These are phyloP conservation scores for Aspergillus persii DNA, from an alignment of 2,329 filamentous ascomycete genomes.

Conservation along the genomic window DNA sequence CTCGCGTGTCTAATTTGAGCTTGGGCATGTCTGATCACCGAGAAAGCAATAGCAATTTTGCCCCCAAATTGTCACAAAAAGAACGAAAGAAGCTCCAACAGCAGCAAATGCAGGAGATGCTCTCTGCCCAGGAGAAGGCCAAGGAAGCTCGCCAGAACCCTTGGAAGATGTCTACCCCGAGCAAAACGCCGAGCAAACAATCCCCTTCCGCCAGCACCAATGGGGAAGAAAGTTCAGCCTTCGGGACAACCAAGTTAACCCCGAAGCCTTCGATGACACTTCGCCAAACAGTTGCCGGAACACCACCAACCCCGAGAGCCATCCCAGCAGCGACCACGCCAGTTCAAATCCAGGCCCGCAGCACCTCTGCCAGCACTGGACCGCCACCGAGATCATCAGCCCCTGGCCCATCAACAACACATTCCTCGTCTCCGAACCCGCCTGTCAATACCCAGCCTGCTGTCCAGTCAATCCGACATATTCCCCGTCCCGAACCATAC, in stretches of 20 bases:
- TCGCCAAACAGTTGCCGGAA: conserved; percentile 58
- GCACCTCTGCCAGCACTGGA: conserved; percentile 17
- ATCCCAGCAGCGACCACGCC: conserved; percentile 29
- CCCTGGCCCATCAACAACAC: conserved; percentile 40
- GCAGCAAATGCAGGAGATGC: conserved; percentile 53
- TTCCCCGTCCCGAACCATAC: conserved; percentile 37
- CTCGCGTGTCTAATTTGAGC: conserved; percentile 53
- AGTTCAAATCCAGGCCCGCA: conserved; percentile 48
- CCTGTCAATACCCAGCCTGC: conserved; percentile 26
- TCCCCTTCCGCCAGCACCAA: conserved; percentile 40
- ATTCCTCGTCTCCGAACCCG: conserved; percentile 20
- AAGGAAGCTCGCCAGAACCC: conserved; percentile 47
- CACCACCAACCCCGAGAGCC: conserved; percentile 27
- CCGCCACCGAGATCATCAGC: conserved; percentile 15
- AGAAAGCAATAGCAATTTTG: conserved; percentile 39
- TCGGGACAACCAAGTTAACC: conserved; percentile 25
- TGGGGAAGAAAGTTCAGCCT: conserved; percentile 9
- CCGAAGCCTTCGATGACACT: conserved; percentile 56
- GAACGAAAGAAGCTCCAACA: conserved; percentile 84
- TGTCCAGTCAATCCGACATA: conserved; percentile 51
- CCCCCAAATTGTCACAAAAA: conserved; percentile 78
- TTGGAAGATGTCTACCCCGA: conserved; percentile 58
- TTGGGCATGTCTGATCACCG: conserved; percentile 51
- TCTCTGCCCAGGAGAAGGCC: conserved; percentile 32
- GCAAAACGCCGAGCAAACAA: conserved; percentile 13